phyloP scores from a whole-genome alignment of 805 yeast species.

The Lachancea thermotolerans region DNA sequence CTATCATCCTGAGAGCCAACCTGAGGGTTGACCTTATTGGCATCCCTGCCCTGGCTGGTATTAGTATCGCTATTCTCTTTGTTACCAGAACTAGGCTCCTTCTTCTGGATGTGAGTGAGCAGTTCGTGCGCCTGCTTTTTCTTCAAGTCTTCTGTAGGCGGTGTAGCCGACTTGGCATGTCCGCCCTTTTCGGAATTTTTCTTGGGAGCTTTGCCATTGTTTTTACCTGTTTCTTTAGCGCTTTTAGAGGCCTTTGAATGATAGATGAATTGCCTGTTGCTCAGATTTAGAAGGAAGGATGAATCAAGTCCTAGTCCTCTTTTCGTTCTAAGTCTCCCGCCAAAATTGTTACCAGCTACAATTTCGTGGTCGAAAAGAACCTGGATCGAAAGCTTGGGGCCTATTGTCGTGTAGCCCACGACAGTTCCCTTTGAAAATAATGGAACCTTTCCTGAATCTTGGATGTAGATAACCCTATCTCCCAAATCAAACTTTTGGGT shows the following conservation, averaged over 20 bases:
- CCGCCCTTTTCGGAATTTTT: slow-evolving; percentile 24
- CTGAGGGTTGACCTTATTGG: not conserved
- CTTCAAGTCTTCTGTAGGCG: slow-evolving; percentile 26
- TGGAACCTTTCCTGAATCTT: slow-evolving; percentile 85
- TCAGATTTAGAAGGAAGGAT: slow-evolving; percentile 69
- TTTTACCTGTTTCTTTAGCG: slow-evolving; percentile 25
- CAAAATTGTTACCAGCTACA: slow-evolving; percentile 74
- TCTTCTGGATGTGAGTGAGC: slow-evolving; percentile 38
- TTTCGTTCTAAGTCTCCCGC: slow-evolving; percentile 66
- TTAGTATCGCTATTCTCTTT: slow-evolving; percentile 1
- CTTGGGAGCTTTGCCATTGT: slow-evolving; percentile 25
- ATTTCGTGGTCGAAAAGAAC: slow-evolving; percentile 80
- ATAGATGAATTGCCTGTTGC: slow-evolving; percentile 66
- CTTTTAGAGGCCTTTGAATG: slow-evolving; percentile 58
- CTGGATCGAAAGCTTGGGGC: slow-evolving; percentile 51
- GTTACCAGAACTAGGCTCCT: not conserved
- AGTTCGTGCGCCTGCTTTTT: slow-evolving; percentile 38
- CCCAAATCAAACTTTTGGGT: slow-evolving; percentile 78
- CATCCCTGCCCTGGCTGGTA: not conserved
- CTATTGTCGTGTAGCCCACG: slow-evolving; percentile 60
- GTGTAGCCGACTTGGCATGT: slow-evolving; percentile 11
- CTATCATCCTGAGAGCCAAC: slow-evolving; percentile 21
- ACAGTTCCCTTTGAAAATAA: slow-evolving; percentile 85
- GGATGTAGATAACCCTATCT: slow-evolving; percentile 81
- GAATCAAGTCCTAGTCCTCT: slow-evolving; percentile 84